Conservation (phyloP, 176 grass and related monocot species). For the Microstegium vimineum region DNA sequence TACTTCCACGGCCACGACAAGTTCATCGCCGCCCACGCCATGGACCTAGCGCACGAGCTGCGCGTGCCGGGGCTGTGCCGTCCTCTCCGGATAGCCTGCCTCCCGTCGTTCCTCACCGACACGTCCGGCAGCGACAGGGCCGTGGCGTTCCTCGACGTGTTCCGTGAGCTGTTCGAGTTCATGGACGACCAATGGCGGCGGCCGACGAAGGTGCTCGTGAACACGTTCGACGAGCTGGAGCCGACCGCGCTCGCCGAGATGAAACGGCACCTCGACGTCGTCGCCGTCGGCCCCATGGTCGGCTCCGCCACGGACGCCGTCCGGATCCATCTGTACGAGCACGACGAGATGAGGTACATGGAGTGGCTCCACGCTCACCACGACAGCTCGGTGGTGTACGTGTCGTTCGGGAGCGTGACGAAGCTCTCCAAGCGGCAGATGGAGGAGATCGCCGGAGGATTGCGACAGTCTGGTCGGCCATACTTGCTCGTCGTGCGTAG, state of each 20-base stretch:
- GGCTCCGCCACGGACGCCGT: neutral
- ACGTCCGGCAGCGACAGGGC: neutral
- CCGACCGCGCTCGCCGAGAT: neutral
- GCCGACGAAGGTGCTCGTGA: conserved; percentile 42
- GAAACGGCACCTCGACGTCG: conserved; percentile 11
- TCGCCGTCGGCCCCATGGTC: conserved; percentile 36
- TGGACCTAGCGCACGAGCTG: neutral
- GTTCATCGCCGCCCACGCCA: conserved; percentile 4
- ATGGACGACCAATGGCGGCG: conserved; percentile 18
- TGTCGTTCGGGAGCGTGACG: conserved; percentile 58
- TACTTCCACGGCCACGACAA: conserved; percentile 46
- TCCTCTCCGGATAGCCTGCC: neutral
- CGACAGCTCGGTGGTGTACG: conserved; percentile 46
- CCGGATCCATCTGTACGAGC: neutral
- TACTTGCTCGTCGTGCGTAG: conserved; percentile 45
- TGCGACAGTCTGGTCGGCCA: conserved; percentile 15
- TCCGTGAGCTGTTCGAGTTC: conserved; percentile 12
- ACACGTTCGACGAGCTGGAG: conserved; percentile 50
- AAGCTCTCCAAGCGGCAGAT: conserved; percentile 20
- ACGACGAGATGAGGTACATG: conserved; percentile 30
- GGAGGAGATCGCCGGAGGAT: conserved; percentile 34
- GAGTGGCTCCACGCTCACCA: conserved; percentile 36
- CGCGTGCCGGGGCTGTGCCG: conserved; percentile 28
- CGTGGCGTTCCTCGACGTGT: neutral
- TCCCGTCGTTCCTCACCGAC: conserved; percentile 40